Conservation (phyloP, 2,329 filamentous ascomycete species). For the Trichoderma guizhouense region DNA sequence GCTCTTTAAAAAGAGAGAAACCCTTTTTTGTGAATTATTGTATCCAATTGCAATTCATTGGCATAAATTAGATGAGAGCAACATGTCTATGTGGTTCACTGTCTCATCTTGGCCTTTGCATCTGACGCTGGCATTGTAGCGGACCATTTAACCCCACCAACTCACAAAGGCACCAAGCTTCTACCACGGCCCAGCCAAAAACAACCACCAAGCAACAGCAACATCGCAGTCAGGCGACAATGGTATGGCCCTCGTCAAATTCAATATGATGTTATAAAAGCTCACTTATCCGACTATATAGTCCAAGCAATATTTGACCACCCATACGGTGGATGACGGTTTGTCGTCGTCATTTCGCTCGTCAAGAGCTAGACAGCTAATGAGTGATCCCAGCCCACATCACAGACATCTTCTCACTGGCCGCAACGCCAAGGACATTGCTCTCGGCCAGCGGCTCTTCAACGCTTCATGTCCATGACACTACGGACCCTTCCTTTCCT, state of each 20-base stretch:
- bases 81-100: not conserved
- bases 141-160: conserved; percentile 18
- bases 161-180: not conserved
- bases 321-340: conserved; percentile 87
- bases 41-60: not conserved
- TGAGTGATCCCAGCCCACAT: conserved; percentile 61
- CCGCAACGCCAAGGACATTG: conserved; percentile 68
- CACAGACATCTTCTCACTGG: conserved; percentile 80
- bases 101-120: not conserved
- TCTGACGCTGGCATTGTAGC: not conserved
- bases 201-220: conserved; percentile 11
- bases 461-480: conserved; percentile 76
- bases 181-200: conserved; percentile 29
- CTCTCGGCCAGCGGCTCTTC: conserved; percentile 85
- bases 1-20: not conserved
- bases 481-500: conserved; percentile 66
- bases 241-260: conserved; percentile 25
- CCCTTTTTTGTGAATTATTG: not conserved
- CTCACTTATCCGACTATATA: conserved; percentile 35
- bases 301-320: conserved; percentile 98
- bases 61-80: not conserved
- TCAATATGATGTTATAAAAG: not conserved
- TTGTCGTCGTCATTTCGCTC: conserved; percentile 27
- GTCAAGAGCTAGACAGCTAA: conserved; percentile 27
- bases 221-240: conserved; percentile 16